These are phyloP conservation scores for Blastobotrys indianensis DNA, from an alignment of 1,139 yeast genomes.

Conservation along the genomic window DNA sequence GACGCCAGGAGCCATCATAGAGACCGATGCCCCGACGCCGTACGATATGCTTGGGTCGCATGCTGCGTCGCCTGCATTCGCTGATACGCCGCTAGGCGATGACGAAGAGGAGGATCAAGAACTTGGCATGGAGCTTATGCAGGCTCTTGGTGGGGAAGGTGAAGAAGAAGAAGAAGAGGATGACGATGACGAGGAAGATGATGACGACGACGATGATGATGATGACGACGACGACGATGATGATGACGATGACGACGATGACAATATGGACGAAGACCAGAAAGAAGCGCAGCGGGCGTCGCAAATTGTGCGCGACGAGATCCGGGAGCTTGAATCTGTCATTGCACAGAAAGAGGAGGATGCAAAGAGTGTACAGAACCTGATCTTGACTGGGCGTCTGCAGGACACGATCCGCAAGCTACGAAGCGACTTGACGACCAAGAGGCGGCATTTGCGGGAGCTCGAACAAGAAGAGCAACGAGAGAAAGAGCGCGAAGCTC, in stretches of 20 bases:
- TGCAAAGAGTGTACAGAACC: constrained; percentile 63
- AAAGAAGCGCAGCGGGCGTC: constrained; percentile 55
- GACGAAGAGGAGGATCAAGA: constrained; percentile 26
- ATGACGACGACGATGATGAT: constrained; percentile 47
- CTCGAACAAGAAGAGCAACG: constrained; percentile 15
- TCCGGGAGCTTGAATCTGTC: constrained; percentile 73
- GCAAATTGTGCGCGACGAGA: constrained; percentile 77
- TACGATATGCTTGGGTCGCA: constrained; percentile 29
- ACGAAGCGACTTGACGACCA: constrained; percentile 75
- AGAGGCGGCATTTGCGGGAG: constrained; percentile 52
- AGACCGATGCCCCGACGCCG: constrained; percentile 27
- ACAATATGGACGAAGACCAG: constrained; percentile 38
- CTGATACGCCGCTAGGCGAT: constrained; percentile 22
- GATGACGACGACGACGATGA: constrained; percentile 54
- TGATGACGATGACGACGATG: constrained; percentile 46
- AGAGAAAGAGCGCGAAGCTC: constrained; percentile 3
- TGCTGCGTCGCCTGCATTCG: constrained; percentile 18
- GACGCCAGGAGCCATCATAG: neutral
- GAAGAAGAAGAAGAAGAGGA: constrained; percentile 47
- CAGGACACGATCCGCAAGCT: constrained; percentile 74
- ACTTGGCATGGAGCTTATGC: constrained; percentile 26
- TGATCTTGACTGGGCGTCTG: constrained; percentile 82
- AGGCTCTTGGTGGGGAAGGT: constrained; percentile 25
- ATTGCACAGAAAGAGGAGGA: constrained; percentile 72
- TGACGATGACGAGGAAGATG: constrained; percentile 42